phyloP scores from a whole-genome alignment of 1,284 basidiomycete genomes.

The Apiotrichum sp. region DNA sequence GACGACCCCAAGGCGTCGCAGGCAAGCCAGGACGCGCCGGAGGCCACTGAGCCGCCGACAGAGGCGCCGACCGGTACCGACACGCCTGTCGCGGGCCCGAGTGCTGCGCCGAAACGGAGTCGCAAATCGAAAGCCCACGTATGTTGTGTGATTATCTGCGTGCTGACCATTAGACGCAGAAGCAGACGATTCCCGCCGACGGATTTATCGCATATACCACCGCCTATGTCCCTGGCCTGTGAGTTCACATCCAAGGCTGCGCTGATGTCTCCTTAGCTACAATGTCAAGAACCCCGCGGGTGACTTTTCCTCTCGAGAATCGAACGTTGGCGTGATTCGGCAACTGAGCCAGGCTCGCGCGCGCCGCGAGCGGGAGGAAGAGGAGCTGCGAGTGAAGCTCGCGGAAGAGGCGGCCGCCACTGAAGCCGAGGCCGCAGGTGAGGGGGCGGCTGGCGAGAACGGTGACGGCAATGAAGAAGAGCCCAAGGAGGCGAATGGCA shows the following conservation, averaged over 20 bases:
- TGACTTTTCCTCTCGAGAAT: conserved; percentile 33
- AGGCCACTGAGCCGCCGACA: neutral
- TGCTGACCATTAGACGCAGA: conserved; percentile 3
- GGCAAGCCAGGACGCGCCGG: neutral
- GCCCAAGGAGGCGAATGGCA: neutral
- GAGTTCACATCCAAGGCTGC: conserved; percentile 9
- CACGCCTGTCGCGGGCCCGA: conserved; percentile 11
- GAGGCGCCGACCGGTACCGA: neutral
- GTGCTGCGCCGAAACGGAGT: conserved; percentile 4
- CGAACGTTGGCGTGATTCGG: conserved; percentile 36
- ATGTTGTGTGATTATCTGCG: neutral
- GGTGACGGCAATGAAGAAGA: neutral
- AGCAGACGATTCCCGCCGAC: conserved; percentile 13
- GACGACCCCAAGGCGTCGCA: neutral
- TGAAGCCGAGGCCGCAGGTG: neutral
- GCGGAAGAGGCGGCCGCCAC: conserved; percentile 1
- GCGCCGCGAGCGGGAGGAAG: conserved; percentile 22
- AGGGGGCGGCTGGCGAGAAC: neutral
- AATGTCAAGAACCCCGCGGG: conserved; percentile 44
- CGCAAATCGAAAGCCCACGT: conserved; percentile 9
- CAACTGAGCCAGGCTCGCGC: conserved; percentile 28
- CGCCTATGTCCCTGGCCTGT: conserved; percentile 37
- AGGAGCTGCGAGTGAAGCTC: conserved; percentile 2
- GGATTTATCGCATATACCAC: conserved; percentile 29
- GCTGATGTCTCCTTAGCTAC: conserved; percentile 15